Base-by-base conservation (phyloP, 2,329 filamentous ascomycete genomes). In the Neoarthrinium moseri region DNA sequence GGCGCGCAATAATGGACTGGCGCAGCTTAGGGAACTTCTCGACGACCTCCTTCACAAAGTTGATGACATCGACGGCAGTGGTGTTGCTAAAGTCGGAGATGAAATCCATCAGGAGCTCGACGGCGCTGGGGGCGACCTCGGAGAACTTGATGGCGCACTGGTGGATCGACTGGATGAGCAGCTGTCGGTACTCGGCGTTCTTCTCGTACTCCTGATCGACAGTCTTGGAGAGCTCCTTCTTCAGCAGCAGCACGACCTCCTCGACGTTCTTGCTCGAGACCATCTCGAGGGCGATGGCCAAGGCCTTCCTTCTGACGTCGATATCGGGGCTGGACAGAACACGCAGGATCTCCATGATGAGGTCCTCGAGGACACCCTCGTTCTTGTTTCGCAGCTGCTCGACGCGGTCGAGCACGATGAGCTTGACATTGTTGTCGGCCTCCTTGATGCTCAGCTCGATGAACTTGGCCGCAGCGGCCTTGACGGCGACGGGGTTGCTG, bases 111-210 rank as follows among this genome's bases (percentile, higher is more conserved):
- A 99, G 80, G 35, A 96, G 81, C 54, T 94, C 94, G 45, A 99
- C 94, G 13, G 99, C 94, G 62, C 90, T 97, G 36, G 92, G 89
- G 21, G 94, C 94, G 51, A 99, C 92, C 69, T 99, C 92, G 10
- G 94, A 97, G 74, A 97, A 97, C 65, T 95, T 96, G 77, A 99
- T 97, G 58, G 94, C 94, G 67, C 94, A 97, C 66, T 95, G 91
- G 68, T 99, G 94, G 62, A 99, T 99, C 29, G 91, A 90, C 68
- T 96, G 91, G 56, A 99, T 97, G 51, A 99, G 79, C 7, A 99
- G 80, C 61, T 95, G 91, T 57, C 94, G 87, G 69, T 96, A 96
- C 69, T 96, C 91, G 63, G 83, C 84, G 70, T 95, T 96, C 82
- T 97, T 97, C 74, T 99, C 94, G 71, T 96, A 97, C 67, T 96